Evolutionary conservation across 2,329 filamentous ascomycete genomes (phyloP), one percentile per base, ranked within the genome.

Genomic region (Incumbomyces lentus): DNA sequence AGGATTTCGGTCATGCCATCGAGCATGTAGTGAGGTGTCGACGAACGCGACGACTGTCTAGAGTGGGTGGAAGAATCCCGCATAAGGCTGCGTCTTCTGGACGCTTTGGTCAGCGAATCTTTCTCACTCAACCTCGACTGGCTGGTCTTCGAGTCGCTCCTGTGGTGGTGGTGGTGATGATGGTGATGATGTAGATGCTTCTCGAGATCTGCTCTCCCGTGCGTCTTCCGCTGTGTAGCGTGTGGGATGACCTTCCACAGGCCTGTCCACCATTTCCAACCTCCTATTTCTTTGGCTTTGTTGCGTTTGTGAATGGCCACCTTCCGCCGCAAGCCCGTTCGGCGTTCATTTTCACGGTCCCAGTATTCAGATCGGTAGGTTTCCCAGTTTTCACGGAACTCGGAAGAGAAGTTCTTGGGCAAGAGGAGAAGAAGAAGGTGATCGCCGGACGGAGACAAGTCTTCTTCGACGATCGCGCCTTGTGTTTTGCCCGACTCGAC

Each of bases 341-440:
- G 80, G 2, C 90, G 81, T 63, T 94, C 87, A 60, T 98, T 98
- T 64, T 98, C 92, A 51, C 82, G 82, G 58, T 95, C 90, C 92
- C 92, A 98, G 66, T 95, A 98, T 50, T 95, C 89, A 30, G 83
- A 81, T 44, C 92, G 78, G 65, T 93, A 98, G 13, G 90, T 74
- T 60, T 98, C 92, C 92, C 92, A 98, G 54, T 95, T 94, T 63
- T 96, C 89, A 16, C 92, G 78, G 60, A 98, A 98, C 39, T 86
- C 87, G 0, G 92, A 83, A 5, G 86, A 93, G 60, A 98, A 98
- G 0, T 89, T 88, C 62, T 98, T 98, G 1, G 92, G 87, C 10
- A 95, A 76, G 6, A 98, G 73, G 14, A 96, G 71, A 1, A 98
- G 75, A 64, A 94, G 92, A 57, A 98, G 82, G 60, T 90, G 85